Evolutionary conservation across 2,329 filamentous ascomycete species (phyloP).

Genomic region (Alternaria infectoria): DNA sequence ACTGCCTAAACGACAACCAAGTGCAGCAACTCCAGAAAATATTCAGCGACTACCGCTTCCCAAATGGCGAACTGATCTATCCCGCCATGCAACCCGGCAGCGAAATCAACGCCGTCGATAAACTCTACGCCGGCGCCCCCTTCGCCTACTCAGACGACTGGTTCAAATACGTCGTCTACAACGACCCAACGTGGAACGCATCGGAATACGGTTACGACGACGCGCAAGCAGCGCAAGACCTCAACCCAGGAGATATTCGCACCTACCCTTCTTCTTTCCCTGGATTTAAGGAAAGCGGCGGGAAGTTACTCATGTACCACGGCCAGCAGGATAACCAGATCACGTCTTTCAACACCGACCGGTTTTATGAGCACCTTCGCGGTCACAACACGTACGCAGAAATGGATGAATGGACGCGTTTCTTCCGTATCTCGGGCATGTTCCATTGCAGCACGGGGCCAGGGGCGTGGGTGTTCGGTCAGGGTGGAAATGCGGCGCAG

Average conservation of each 20-base stretch:
- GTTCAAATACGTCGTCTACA: conserved; percentile 54
- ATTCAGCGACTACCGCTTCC: conserved; percentile 51
- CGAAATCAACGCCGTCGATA: conserved; percentile 48
- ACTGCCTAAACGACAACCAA: conserved; percentile 53
- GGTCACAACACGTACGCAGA: conserved; percentile 6
- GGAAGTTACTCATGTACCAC: conserved; percentile 55
- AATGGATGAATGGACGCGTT: conserved; percentile 50
- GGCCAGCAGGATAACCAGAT: conserved; percentile 55
- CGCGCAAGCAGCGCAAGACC: conserved; percentile 38
- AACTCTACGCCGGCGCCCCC: conserved; percentile 47
- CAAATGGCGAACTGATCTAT: conserved; percentile 54
- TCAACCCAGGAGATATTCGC: conserved; percentile 47
- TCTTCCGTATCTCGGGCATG: conserved; percentile 61
- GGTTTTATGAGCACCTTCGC: conserved; percentile 55
- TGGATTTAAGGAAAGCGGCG: conserved; percentile 43
- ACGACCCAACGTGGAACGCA: conserved; percentile 41
- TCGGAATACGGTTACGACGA: conserved; percentile 15
- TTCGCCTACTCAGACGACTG: conserved; percentile 51
- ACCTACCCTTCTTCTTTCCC: conserved; percentile 45
- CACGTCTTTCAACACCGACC: conserved; percentile 49
- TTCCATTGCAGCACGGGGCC: conserved; percentile 57
- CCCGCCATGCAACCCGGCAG: conserved; percentile 57
- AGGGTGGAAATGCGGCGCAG: conserved; percentile 26
- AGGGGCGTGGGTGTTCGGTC: conserved; percentile 50
- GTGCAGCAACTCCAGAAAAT: conserved; percentile 52